Percentiles rank a stretch among this genome's conserved stretches.
Evolutionary conservation across 106 monocot species (phyloP).

Genomic region (Vanilla planifolia): DNA sequence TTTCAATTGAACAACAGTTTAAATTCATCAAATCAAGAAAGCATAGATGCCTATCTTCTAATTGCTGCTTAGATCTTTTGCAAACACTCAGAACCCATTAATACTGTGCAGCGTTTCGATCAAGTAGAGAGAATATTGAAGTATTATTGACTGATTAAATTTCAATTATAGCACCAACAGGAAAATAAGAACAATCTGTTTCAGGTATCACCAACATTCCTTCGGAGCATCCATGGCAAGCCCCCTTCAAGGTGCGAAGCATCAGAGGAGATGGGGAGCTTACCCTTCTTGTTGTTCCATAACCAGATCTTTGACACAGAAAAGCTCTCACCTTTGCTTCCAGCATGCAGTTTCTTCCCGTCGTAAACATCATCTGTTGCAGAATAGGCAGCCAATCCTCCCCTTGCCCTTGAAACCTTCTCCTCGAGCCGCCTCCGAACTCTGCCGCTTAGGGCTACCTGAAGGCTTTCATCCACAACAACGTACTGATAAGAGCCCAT

Average conservation of each 20-base stretch:
- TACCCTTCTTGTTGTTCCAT: slow-evolving; percentile 68
- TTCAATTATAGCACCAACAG: too few species aligned
- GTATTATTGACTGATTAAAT: too few species aligned
- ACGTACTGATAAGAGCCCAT: slow-evolving; percentile 94
- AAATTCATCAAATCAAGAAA: too few species aligned
- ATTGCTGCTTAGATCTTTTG: too few species aligned
- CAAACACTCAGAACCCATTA: too few species aligned
- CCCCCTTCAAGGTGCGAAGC: slow-evolving; percentile 24
- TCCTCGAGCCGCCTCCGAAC: slow-evolving; percentile 17
- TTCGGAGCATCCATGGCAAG: slow-evolving; percentile 39
- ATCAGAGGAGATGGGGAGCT: slow-evolving; percentile 34
- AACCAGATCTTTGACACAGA: slow-evolving; percentile 86
- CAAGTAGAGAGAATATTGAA: too few species aligned
- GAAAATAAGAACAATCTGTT: slow-evolving; percentile 3
- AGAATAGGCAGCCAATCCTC: slow-evolving; percentile 4
- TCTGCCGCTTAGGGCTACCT: slow-evolving; percentile 34
- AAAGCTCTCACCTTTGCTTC: slow-evolving; percentile 78
- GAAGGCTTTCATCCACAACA: slow-evolving; percentile 53
- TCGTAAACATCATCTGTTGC: slow-evolving; percentile 16
- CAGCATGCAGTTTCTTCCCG: slow-evolving; percentile 45
- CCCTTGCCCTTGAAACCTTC: slow-evolving; percentile 12
- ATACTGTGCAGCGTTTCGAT: too few species aligned
- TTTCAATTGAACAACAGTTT: too few species aligned
- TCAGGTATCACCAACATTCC: slow-evolving; percentile 36
- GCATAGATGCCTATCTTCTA: too few species aligned